These are phyloP conservation scores for Tulasnella sp. DNA, from an alignment of 768 basidiomycete genomes.

Conservation along the genomic window DNA sequence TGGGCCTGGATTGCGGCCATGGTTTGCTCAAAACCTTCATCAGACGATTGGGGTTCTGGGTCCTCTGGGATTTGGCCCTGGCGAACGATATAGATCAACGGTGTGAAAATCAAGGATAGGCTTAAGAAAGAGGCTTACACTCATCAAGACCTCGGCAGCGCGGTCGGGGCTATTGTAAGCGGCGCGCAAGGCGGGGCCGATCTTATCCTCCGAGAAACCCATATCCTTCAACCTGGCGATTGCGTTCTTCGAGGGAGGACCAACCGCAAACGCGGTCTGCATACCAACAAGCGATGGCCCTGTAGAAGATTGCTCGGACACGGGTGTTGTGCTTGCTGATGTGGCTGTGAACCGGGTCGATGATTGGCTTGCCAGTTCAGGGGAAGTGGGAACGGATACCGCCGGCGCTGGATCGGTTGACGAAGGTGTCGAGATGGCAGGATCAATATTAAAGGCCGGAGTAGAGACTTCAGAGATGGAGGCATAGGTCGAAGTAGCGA, in stretches of 20 bases:
- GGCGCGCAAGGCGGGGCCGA: conserved; percentile 78
- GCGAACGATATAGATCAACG: background rate
- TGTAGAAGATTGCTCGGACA: conserved; percentile 28
- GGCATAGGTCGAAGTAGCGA: too few species aligned
- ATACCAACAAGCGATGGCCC: conserved; percentile 43
- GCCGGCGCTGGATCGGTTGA: conserved; percentile 27
- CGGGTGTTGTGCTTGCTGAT: conserved; percentile 28
- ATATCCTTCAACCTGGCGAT: conserved; percentile 85
- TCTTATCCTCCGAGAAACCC: conserved; percentile 87
- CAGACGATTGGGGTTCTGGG: conserved; percentile 22
- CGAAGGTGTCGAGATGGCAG: conserved; percentile 34
- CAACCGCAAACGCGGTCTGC: conserved; percentile 64
- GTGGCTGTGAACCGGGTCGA: conserved; percentile 31
- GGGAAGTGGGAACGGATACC: background rate
- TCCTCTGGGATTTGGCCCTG: conserved; percentile 74
- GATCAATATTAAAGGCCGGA: too few species aligned
- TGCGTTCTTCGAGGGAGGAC: conserved; percentile 66
- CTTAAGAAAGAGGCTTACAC: conserved; percentile 45
- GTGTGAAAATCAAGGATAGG: conserved; percentile 19
- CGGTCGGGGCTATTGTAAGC: conserved; percentile 97
- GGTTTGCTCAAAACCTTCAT: conserved; percentile 25
- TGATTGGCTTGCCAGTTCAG: conserved; percentile 34
- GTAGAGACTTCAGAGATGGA: too few species aligned
- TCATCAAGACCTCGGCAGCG: conserved; percentile 95
- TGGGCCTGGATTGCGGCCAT: too few species aligned